These are phyloP conservation scores for Diaporthe humulicola DNA, from an alignment of 2,329 filamentous ascomycete genomes.

Conservation along the genomic window DNA sequence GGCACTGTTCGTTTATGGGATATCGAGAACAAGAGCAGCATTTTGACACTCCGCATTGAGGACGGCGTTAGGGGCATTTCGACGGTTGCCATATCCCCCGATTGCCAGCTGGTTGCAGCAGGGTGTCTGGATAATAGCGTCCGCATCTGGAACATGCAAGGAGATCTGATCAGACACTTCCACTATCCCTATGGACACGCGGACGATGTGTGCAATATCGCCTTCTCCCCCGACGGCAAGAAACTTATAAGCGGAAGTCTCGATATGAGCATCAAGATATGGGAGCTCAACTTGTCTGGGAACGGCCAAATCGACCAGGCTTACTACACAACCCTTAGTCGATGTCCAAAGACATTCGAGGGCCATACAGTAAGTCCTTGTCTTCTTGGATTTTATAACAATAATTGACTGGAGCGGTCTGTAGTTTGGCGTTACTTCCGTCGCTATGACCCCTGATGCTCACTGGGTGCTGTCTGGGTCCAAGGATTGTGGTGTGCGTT, in stretches of 20 bases:
- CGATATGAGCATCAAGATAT: conserved; percentile 99
- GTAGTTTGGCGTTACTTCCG: conserved; percentile 94
- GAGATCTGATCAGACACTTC: conserved; percentile 88
- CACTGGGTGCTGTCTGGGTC: conserved; percentile 97
- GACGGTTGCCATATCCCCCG: conserved; percentile 96
- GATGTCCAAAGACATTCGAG: conserved; percentile 96
- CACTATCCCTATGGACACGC: conserved; percentile 96
- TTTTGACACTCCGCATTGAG: conserved; percentile 90
- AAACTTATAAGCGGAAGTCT: conserved; percentile 94
- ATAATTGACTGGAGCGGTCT: conserved; percentile 46
- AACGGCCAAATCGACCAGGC: no score
- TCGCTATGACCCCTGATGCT: conserved; percentile 93
- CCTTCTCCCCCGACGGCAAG: conserved; percentile 92
- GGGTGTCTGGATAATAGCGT: conserved; percentile 98
- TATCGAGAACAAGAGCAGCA: conserved; percentile 85
- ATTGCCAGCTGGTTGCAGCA: conserved; percentile 93
- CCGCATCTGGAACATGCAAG: conserved; percentile 96
- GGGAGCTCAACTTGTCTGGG: conserved; percentile 95
- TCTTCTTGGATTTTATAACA: not conserved
- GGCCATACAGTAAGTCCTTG: conserved; percentile 82
- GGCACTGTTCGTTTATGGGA: conserved; percentile 97
- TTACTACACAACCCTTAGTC: conserved; percentile 81
- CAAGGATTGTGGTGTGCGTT: conserved; percentile 97
- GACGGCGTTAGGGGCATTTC: conserved; percentile 99
- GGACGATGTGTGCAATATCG: conserved; percentile 95